A percentile compares a stretch with the other conserved stretches of the same genome.
Conservation (phyloP, 805 yeast species). For the Barnettozyma populi region DNA sequence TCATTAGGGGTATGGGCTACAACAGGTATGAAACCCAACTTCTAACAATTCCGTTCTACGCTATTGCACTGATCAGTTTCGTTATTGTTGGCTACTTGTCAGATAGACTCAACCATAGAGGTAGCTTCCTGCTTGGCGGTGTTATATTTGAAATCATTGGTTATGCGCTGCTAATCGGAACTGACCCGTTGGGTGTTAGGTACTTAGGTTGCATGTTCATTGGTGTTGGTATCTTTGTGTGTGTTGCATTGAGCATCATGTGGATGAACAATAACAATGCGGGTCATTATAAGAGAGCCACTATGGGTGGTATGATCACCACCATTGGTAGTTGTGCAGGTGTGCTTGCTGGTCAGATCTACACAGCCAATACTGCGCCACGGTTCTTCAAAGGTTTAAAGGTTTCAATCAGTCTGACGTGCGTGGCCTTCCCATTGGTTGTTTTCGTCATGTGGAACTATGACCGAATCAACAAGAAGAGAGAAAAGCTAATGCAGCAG, state of each 20-base stretch:
- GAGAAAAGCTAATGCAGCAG: constrained; percentile 8
- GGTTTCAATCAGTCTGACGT: constrained; percentile 18
- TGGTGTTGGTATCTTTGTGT: constrained; percentile 35
- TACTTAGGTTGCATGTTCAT: constrained; percentile 34
- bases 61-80: constrained; percentile 29
- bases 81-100: constrained; percentile 28
- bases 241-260: constrained; percentile 34
- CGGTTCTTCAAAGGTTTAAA: constrained; percentile 31
- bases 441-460: constrained; percentile 17
- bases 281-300: constrained; percentile 35
- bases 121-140: constrained; percentile 31
- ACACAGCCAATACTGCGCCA: constrained; percentile 33
- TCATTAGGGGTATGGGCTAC: constrained; percentile 40
- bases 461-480: constrained; percentile 15
- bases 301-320: constrained; percentile 33
- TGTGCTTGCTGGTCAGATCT: constrained; percentile 34
- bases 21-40: constrained; percentile 36
- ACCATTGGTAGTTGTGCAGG: constrained; percentile 34
- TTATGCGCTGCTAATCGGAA: constrained; percentile 28
- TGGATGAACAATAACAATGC: constrained; percentile 38
- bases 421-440: constrained; percentile 20
- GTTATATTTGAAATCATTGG: constrained; percentile 30
- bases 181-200: constrained; percentile 30
- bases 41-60: constrained; percentile 40
- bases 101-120: constrained; percentile 30